A percentile compares a stretch with the other conserved stretches of the same genome.
phyloP scores from a whole-genome alignment of 192 early-diverging fungal genomes.

The Dispira simplex region DNA sequence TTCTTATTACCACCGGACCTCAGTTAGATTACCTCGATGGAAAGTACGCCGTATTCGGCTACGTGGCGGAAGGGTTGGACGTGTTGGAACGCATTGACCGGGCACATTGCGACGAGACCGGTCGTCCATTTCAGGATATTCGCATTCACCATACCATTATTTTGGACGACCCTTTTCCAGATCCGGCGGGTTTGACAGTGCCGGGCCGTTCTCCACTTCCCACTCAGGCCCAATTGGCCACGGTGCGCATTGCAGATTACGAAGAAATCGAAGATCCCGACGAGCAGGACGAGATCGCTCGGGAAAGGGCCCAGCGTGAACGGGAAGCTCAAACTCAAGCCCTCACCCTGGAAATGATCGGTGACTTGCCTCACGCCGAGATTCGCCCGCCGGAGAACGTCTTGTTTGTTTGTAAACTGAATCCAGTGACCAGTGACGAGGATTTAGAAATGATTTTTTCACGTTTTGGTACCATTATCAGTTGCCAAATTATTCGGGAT shows the following conservation, averaged over 20 bases:
- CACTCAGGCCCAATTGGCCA: slow-evolving; percentile 47
- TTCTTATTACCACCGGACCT: slow-evolving; percentile 66
- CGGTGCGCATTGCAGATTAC: slow-evolving; percentile 65
- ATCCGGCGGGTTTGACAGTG: slow-evolving; percentile 47
- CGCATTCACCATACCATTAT: slow-evolving; percentile 83
- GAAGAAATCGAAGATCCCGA: slow-evolving; percentile 38
- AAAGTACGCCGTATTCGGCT: slow-evolving; percentile 73
- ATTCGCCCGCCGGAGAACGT: slow-evolving; percentile 95
- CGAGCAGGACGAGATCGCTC: slow-evolving; percentile 35
- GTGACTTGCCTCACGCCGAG: slow-evolving; percentile 92
- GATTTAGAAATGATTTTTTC: slow-evolving; percentile 89
- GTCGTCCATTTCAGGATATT: slow-evolving; percentile 71
- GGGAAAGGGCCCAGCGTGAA: slow-evolving; percentile 46
- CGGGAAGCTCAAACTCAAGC: slow-evolving; percentile 71
- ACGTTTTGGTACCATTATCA: slow-evolving; percentile 73
- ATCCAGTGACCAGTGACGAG: slow-evolving; percentile 76
- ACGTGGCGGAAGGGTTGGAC: slow-evolving; percentile 82
- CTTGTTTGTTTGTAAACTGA: slow-evolving; percentile 89
- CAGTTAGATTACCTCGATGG: slow-evolving; percentile 68
- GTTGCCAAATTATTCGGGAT: slow-evolving; percentile 87
- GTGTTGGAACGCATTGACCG: slow-evolving; percentile 64
- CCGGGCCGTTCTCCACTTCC: slow-evolving; percentile 67
- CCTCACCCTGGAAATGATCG: slow-evolving; percentile 94
- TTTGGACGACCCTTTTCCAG: slow-evolving; percentile 84
- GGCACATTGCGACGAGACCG: slow-evolving; percentile 46